Evolutionary conservation across 2,329 filamentous ascomycete genomes (phyloP).

Genomic region (Podosphaera aphanis): DNA sequence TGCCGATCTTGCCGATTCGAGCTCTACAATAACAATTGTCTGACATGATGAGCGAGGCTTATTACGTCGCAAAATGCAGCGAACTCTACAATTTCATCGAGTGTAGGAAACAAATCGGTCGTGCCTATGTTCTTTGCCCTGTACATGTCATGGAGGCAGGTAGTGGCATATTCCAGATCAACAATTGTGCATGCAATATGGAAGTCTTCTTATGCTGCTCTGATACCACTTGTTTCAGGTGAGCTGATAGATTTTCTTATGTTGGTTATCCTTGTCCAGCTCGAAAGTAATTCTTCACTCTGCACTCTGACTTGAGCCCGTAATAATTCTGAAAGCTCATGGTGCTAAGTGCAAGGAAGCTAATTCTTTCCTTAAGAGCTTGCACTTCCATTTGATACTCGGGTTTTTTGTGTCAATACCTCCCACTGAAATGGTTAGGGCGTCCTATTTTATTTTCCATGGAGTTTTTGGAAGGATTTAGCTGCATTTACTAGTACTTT

Average conservation of each 20-base stretch:
- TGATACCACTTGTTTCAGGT: not conserved
- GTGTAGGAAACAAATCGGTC: not conserved
- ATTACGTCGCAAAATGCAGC: conserved; percentile 1
- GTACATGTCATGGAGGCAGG: not conserved
- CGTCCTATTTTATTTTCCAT: too few relatives aligned
- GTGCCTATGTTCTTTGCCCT: not conserved
- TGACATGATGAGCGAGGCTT: not conserved
- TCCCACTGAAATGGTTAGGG: too few relatives aligned
- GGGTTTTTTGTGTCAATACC: too few relatives aligned
- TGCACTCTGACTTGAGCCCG: too few relatives aligned
- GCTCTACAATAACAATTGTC: not conserved
- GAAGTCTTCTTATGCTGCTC: not conserved
- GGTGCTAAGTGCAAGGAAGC: too few relatives aligned
- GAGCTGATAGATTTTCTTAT: not conserved
- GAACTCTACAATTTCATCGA: not conserved
- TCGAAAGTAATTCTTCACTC: too few relatives aligned
- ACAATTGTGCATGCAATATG: not conserved
- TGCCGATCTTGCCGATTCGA: not conserved
- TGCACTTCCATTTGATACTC: too few relatives aligned
- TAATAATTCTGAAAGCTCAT: too few relatives aligned
- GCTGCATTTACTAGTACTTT: too few relatives aligned
- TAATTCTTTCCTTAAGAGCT: too few relatives aligned
- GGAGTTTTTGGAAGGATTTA: too few relatives aligned
- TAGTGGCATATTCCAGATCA: not conserved
- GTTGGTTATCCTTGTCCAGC: too few relatives aligned